Conservation (phyloP, 2,329 filamentous ascomycete species). For the Knufia fluminis region DNA sequence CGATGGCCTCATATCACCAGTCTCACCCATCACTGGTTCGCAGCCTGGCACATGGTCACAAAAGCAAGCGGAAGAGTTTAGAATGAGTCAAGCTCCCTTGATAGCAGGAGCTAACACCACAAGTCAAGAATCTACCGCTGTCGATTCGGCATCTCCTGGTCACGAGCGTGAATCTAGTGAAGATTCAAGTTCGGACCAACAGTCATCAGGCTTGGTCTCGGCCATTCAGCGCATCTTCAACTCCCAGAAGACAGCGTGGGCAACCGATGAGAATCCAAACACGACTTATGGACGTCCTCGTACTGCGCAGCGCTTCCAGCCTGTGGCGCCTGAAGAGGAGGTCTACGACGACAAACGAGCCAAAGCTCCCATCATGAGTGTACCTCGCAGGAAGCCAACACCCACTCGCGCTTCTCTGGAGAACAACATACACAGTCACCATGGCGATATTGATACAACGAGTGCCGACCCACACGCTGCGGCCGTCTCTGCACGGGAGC, state of each 20-base stretch:
- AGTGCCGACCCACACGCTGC: neutral
- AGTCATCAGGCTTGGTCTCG: constrained; percentile 4
- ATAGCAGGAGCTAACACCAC: neutral
- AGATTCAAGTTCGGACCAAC: neutral
- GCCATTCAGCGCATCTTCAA: constrained; percentile 7
- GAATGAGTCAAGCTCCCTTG: neutral
- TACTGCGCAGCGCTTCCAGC: neutral
- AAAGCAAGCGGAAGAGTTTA: constrained; percentile 2
- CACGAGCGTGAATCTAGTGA: too few relatives aligned
- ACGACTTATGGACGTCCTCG: neutral
- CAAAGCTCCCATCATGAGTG: neutral
- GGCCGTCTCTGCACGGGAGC: too few relatives aligned
- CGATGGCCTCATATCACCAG: constrained; percentile 2
- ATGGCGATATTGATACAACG: neutral
- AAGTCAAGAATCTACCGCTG: neutral
- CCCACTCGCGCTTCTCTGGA: neutral
- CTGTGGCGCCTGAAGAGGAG: neutral
- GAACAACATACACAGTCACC: neutral
- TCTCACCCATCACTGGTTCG: constrained; percentile 2
- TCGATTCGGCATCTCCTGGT: neutral
- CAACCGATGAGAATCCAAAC: neutral
- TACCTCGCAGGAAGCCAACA: constrained; percentile 5
- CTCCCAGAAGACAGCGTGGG: neutral
- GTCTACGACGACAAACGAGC: too few relatives aligned
- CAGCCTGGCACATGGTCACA: constrained; percentile 6